Conservation (phyloP, 2,329 filamentous ascomycete genomes). For the Sphaerulina vaccinii region DNA sequence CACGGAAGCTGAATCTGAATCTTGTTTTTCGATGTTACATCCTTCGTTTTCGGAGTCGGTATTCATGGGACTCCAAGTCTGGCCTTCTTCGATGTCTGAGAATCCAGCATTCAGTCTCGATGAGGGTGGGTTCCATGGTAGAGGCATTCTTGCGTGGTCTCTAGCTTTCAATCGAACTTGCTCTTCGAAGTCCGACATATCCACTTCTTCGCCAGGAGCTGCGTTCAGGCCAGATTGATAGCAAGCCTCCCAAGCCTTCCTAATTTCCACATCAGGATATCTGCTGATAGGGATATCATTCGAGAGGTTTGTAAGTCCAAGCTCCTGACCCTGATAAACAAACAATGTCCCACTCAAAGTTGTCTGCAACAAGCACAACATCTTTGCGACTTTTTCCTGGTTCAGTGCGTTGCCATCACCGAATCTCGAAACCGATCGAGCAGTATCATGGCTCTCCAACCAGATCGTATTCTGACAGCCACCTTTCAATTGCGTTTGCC, state of each 20-base stretch:
- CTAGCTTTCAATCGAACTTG: constrained; percentile 59
- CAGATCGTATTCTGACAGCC: constrained; percentile 66
- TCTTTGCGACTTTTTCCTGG: constrained; percentile 51
- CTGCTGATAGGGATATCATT: constrained; percentile 57
- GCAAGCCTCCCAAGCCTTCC: constrained; percentile 13
- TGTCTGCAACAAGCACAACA: constrained; percentile 57
- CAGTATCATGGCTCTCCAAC: constrained; percentile 65
- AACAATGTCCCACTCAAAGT: constrained; percentile 62
- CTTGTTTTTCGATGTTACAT: constrained; percentile 23
- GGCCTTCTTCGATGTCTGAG: constrained; percentile 32
- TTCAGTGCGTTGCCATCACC: constrained; percentile 49
- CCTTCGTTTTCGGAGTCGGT: constrained; percentile 13
- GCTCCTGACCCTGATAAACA: constrained; percentile 66
- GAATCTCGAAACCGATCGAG: constrained; percentile 58
- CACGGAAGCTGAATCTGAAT: constrained; percentile 5
- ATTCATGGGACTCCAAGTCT: constrained; percentile 29
- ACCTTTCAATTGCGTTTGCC: constrained; percentile 58
- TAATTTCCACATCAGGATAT: constrained; percentile 65
- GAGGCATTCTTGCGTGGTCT: constrained; percentile 61
- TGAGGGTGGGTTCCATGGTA: constrained; percentile 15
- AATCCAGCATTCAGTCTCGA: constrained; percentile 56
- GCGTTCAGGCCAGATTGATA: neutral
- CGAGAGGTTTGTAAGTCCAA: constrained; percentile 64
- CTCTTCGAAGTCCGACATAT: constrained; percentile 44
- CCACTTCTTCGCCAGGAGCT: constrained; percentile 17